phyloP scores from a whole-genome alignment of 2,329 filamentous ascomycete genomes.

The Penicillium italicum region DNA sequence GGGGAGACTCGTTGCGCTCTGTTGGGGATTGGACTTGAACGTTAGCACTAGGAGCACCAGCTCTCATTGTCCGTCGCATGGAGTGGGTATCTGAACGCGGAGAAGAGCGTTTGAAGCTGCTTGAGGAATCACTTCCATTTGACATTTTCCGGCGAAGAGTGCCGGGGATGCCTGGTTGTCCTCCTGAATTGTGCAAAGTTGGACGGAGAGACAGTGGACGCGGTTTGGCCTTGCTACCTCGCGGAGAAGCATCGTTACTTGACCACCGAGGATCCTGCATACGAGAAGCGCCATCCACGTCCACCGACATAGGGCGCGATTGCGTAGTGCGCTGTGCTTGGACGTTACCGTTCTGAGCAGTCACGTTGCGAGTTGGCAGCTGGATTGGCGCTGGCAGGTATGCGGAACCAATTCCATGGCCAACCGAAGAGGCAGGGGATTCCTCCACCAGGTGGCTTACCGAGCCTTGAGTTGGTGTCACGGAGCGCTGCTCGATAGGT shows the following conservation, averaged over 20 bases:
- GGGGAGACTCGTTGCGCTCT: constrained; percentile 57
- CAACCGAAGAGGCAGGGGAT: constrained; percentile 17
- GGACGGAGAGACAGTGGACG: constrained; percentile 26
- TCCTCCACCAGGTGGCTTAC: constrained; percentile 15
- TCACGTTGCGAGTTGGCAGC: constrained; percentile 1
- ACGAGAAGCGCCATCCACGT: constrained; percentile 10
- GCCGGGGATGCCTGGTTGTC: constrained; percentile 4
- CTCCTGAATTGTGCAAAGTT: constrained; percentile 14
- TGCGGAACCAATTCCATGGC: constrained; percentile 16
- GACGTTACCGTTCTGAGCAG: constrained; percentile 3
- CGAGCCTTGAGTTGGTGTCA: constrained; percentile 19
- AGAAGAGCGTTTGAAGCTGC: constrained; percentile 70
- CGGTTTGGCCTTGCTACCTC: constrained; percentile 10
- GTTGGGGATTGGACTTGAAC: constrained; percentile 36
- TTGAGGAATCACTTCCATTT: constrained; percentile 64
- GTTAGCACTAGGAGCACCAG: constrained; percentile 35
- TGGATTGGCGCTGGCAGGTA: constrained; percentile 18
- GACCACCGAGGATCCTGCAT: constrained; percentile 11
- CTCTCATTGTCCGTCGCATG: constrained; percentile 73
- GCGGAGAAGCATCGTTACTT: constrained; percentile 1
- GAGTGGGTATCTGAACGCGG: constrained; percentile 49
- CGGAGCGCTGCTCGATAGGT: constrained; percentile 15
- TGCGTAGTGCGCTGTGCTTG: constrained; percentile 13
- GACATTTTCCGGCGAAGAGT: constrained; percentile 55
- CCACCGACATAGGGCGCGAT: constrained; percentile 21